Conservation (phyloP, 176 grass and related monocot genomes). For the Triticum turgidum region DNA sequence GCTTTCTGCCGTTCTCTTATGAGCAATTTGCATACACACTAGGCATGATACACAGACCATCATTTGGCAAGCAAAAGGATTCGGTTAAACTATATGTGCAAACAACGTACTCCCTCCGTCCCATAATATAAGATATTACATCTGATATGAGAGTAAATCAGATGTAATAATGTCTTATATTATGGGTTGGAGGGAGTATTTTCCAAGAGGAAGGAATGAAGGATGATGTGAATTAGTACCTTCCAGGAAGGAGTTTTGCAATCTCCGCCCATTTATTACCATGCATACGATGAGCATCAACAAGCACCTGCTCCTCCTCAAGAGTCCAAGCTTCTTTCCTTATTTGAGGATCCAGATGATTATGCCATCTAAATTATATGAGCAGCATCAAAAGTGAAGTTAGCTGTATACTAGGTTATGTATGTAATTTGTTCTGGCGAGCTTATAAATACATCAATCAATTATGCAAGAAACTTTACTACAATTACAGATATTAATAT, state of each 20-base stretch:
- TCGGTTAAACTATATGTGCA: neutral
- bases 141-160: no score
- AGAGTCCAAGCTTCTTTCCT: conserved; percentile 78
- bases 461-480: conserved; percentile 17
- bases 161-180: no score
- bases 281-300: conserved; percentile 70
- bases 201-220: conserved; percentile 23
- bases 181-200: neutral
- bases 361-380: conserved; percentile 83
- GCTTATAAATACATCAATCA: neutral
- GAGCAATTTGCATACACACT: neutral
- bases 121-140: no score
- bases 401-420: neutral
- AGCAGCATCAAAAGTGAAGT: conserved; percentile 23
- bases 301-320: conserved; percentile 71
- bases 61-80: conserved; percentile 2
- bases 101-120: neutral
- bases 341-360: conserved; percentile 96
- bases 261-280: conserved; percentile 99
- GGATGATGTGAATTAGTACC: conserved; percentile 50
- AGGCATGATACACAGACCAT: neutral
- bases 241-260: conserved; percentile 90
- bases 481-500: neutral
- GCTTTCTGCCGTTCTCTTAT: conserved; percentile 24
- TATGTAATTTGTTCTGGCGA: conserved; percentile 1